phyloP scores from a whole-genome alignment of 2,329 filamentous ascomycete species.

The Laburnicola sp. region DNA sequence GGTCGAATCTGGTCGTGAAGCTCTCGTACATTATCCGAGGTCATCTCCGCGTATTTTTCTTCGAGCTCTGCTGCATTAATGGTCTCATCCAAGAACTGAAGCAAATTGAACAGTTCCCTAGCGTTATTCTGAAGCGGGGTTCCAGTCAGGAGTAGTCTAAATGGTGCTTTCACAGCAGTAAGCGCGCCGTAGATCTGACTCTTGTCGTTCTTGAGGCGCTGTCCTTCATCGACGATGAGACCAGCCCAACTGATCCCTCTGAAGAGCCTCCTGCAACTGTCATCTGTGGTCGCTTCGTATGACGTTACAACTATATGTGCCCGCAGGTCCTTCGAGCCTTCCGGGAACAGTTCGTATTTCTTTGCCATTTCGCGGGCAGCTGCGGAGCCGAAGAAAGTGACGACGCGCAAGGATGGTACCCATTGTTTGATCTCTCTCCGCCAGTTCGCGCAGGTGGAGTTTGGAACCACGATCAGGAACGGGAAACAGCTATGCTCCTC shows the following conservation, averaged over 20 bases:
- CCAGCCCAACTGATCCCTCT: slow-evolving; percentile 78
- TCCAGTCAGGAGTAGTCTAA: slow-evolving; percentile 80
- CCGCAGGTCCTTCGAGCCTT: slow-evolving; percentile 66
- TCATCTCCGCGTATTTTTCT: slow-evolving; percentile 73
- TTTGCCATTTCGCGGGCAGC: slow-evolving; percentile 75
- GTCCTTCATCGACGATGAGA: slow-evolving; percentile 91
- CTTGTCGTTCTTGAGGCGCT: slow-evolving; percentile 91
- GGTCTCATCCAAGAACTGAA: slow-evolving; percentile 84
- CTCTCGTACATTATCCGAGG: slow-evolving; percentile 76
- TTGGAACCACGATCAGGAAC: slow-evolving; percentile 90
- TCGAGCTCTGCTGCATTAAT: slow-evolving; percentile 75
- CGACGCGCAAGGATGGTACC: slow-evolving; percentile 81
- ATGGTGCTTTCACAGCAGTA: slow-evolving; percentile 73
- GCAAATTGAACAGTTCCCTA: slow-evolving; percentile 90
- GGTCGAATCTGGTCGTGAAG: slow-evolving; percentile 82
- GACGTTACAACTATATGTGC: slow-evolving; percentile 94
- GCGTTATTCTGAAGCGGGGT: slow-evolving; percentile 96
- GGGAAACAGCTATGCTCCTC: slow-evolving; percentile 74
- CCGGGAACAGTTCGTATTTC: slow-evolving; percentile 81
- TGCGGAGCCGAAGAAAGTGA: slow-evolving; percentile 86
- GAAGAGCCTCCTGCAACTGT: slow-evolving; percentile 67
- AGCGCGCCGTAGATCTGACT: slow-evolving; percentile 79
- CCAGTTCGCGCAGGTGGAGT: slow-evolving; percentile 97
- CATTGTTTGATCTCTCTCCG: slow-evolving; percentile 93
- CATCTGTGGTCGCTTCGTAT: slow-evolving; percentile 83